phyloP scores from a whole-genome alignment of 202 grass and related monocot genomes.

The Setaria italica region DNA sequence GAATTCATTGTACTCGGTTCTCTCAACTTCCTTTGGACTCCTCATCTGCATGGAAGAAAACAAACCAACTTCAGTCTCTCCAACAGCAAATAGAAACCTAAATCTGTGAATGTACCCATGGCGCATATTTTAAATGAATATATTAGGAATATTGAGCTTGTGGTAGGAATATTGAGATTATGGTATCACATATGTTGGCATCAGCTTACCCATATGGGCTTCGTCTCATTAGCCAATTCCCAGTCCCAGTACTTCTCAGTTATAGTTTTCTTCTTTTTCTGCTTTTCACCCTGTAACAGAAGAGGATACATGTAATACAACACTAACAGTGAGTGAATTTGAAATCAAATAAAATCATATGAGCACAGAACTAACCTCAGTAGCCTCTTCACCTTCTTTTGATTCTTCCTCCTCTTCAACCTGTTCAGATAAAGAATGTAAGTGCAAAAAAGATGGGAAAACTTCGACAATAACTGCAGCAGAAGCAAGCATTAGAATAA shows the following conservation, averaged over 20 bases:
- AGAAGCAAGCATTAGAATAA: background rate
- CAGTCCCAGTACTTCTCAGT: conserved; percentile 96
- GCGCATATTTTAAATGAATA: background rate
- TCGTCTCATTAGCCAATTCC: conserved; percentile 89
- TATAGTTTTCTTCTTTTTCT: conserved; percentile 89
- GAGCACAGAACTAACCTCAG: conserved; percentile 52
- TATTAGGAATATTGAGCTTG: background rate
- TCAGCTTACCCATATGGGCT: conserved; percentile 83
- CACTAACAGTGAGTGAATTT: background rate
- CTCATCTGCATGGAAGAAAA: conserved; percentile 62
- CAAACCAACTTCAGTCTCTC: conserved; percentile 27
- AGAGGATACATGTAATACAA: background rate
- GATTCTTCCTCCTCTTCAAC: conserved; percentile 80
- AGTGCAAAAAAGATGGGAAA: background rate
- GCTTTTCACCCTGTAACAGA: conserved; percentile 62
- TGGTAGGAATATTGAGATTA: background rate
- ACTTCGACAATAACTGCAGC: background rate
- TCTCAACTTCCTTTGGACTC: conserved; percentile 74
- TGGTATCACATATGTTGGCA: background rate
- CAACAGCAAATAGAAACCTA: conserved; percentile 9
- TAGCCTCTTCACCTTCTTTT: conserved; percentile 72
- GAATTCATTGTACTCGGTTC: conserved; percentile 84
- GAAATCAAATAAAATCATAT: conserved; percentile 23
- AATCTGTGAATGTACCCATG: background rate
- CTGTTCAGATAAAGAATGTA: conserved; percentile 39